These are phyloP conservation scores for Diaporthe ampelina DNA, from an alignment of 2,329 filamentous ascomycete genomes.

Conservation along the genomic window DNA sequence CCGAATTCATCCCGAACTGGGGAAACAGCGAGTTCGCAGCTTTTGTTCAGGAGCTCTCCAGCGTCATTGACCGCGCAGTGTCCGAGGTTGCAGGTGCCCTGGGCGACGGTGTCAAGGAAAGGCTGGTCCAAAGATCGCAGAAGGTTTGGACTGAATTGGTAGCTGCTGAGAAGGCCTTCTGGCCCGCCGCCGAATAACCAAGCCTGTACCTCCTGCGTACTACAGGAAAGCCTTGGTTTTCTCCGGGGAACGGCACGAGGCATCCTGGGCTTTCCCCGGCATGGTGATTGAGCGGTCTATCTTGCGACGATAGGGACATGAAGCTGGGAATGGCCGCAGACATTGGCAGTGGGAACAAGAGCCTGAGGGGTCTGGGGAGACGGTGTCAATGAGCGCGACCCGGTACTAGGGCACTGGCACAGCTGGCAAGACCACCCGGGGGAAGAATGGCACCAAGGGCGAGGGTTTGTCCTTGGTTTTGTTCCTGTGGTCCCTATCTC, in stretches of 20 bases:
- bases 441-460: neutral
- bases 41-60: conserved; percentile 70
- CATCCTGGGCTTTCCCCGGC: neutral
- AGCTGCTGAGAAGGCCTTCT: conserved; percentile 70
- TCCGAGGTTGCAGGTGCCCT: conserved; percentile 53
- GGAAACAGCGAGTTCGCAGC: conserved; percentile 70
- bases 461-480: too few relatives aligned
- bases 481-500: neutral
- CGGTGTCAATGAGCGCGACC: neutral
- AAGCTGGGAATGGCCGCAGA: neutral
- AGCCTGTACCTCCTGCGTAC: neutral
- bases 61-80: conserved; percentile 68
- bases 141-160: conserved; percentile 65
- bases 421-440: neutral
- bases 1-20: conserved; percentile 79
- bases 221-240: neutral
- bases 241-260: neutral
- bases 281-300: neutral
- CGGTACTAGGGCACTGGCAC: neutral
- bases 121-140: conserved; percentile 56
- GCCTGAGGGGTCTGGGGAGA: neutral
- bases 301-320: neutral
- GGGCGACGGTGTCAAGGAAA: conserved; percentile 49
- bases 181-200: conserved; percentile 58
- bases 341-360: neutral